A percentile compares a stretch with the other conserved stretches of the same genome.
phyloP scores from a whole-genome alignment of 441 rosid species.

The Cnidoscolus chayamansa region DNA sequence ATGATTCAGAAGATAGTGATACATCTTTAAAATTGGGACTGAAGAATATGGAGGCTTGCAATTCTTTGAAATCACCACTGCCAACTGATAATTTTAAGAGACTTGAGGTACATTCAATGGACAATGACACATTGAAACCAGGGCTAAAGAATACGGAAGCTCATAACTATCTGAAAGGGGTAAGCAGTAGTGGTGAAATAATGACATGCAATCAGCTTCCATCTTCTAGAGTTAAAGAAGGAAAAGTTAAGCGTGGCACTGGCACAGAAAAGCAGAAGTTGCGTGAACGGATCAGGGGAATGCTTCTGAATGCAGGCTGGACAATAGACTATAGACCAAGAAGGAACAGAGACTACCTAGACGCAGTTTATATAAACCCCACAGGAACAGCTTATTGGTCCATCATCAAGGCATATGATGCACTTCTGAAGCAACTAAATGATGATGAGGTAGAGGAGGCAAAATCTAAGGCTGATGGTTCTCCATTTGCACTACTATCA shows the following conservation, averaged over 20 bases:
- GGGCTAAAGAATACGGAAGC: constrained; percentile 35
- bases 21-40: constrained; percentile 24
- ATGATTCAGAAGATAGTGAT: constrained; percentile 28
- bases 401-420: constrained; percentile 94
- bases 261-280: constrained; percentile 97
- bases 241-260: constrained; percentile 66
- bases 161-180: constrained; percentile 32
- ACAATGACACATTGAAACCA: constrained; percentile 46
- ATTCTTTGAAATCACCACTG: constrained; percentile 20
- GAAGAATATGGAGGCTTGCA: constrained; percentile 14
- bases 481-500: constrained; percentile 57
- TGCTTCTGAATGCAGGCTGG: constrained; percentile 96
- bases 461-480: constrained; percentile 42
- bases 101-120: constrained; percentile 50
- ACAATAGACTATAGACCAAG: constrained; percentile 93
- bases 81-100: constrained; percentile 37
- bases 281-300: constrained; percentile 81
- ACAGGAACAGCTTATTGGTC: constrained; percentile 96
- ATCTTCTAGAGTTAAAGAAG: constrained; percentile 44
- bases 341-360: constrained; percentile 87
- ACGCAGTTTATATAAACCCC: constrained; percentile 94
- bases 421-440: constrained; percentile 71
- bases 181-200: constrained; percentile 41
- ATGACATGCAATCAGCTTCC: constrained; percentile 38
- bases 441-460: constrained; percentile 58